Conservation (phyloP, 768 basidiomycete species). For the Amanita rubescens region DNA sequence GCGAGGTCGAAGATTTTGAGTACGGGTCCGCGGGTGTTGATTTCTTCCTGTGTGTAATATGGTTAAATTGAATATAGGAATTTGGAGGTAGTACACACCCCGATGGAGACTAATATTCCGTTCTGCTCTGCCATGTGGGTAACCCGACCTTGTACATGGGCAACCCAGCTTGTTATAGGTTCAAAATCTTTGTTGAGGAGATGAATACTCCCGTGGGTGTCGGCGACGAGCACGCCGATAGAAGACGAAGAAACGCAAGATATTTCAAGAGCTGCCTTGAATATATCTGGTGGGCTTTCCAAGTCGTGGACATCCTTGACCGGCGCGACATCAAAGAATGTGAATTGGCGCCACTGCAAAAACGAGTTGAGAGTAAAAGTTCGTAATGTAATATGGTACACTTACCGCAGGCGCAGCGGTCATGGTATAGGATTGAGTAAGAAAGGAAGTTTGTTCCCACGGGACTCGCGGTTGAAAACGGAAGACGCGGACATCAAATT, state of each 20-base stretch:
- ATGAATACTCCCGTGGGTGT: slow-evolving; percentile 80
- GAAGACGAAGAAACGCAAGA: slow-evolving; percentile 60
- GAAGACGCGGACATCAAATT: neutral
- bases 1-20: slow-evolving; percentile 49
- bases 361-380: neutral
- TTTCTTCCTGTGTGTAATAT: slow-evolving; percentile 60
- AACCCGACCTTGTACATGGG: slow-evolving; percentile 71
- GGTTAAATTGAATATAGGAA: slow-evolving; percentile 4
- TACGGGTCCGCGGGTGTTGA: slow-evolving; percentile 52
- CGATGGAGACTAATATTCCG: slow-evolving; percentile 81
- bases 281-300: slow-evolving; percentile 64
- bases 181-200: slow-evolving; percentile 71
- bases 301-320: slow-evolving; percentile 79
- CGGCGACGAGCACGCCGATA: slow-evolving; percentile 68
- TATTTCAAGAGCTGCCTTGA: slow-evolving; percentile 71
- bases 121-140: slow-evolving; percentile 82
- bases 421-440: neutral
- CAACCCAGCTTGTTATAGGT: slow-evolving; percentile 65
- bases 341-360: slow-evolving; percentile 71
- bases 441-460: neutral
- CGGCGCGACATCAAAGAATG: slow-evolving; percentile 76
- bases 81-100: slow-evolving; percentile 44
- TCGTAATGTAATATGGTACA: too few relatives aligned
- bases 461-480: neutral
- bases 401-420: neutral